Evolutionary conservation across 2,329 filamentous ascomycete genomes (phyloP).

Genomic region (Hypoxylon sp.): DNA sequence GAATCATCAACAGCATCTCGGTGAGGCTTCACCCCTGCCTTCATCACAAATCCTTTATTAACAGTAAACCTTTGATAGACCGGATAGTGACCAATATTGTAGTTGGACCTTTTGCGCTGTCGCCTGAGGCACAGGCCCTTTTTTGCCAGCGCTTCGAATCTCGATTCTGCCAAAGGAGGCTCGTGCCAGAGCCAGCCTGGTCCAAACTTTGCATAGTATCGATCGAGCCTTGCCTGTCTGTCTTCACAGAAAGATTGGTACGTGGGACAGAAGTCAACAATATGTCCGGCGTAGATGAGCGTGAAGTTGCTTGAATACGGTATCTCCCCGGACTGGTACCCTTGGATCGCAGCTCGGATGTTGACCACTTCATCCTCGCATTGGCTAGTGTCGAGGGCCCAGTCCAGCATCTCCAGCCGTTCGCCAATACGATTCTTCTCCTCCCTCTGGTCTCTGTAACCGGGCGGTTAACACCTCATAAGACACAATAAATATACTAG

Average conservation of each 20-base stretch:
- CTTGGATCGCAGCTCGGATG: constrained; percentile 58
- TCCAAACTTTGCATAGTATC: constrained; percentile 54
- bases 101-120: constrained; percentile 10
- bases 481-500: background rate
- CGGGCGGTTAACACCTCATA: constrained; percentile 14
- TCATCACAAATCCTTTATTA: constrained; percentile 34
- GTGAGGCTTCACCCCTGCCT: background rate
- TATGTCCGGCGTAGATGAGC: constrained; percentile 57
- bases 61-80: constrained; percentile 37
- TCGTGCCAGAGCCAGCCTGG: constrained; percentile 62
- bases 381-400: constrained; percentile 49
- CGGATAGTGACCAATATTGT: constrained; percentile 46
- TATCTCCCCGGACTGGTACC: constrained; percentile 57
- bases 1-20: background rate
- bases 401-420: constrained; percentile 52
- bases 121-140: constrained; percentile 51
- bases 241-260: constrained; percentile 56
- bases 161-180: constrained; percentile 53
- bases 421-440: constrained; percentile 49
- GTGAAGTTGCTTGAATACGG: constrained; percentile 56
- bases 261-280: constrained; percentile 57
- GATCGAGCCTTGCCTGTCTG: constrained; percentile 56
- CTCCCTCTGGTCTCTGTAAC: constrained; percentile 47
- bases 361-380: constrained; percentile 57
- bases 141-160: constrained; percentile 46